Evolutionary conservation across 306 rosid species (phyloP), one percentile per base, ranked within the genome.

Genomic region (Trichosanthes truncata): DNA sequence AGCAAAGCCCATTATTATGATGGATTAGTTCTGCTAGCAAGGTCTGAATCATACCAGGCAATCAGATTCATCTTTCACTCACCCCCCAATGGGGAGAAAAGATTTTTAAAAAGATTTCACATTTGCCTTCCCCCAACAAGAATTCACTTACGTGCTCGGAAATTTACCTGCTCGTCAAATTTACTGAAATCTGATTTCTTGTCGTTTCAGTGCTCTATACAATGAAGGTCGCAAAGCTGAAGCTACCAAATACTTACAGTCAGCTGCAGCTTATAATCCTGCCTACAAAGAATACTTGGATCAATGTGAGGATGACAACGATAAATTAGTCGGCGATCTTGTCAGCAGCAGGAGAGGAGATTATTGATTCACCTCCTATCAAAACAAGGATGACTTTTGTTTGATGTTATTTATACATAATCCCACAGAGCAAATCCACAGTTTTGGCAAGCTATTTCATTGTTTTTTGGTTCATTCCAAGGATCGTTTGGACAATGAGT

Each of bases 1-100:
- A 81, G 92, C 87, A 95, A 92, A 88, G 85, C 83, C 43, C 93
- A 92, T 88, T 95, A 95, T 85, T 91, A 89, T 78, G 91, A 91
- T 46, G 94, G 89, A 72, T 87, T 95, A 85, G 60, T 95, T 68
- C 74, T 91, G 76, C 86, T 92, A 63, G 89, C 98, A 40, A 95
- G 98, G 98, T 89, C 80, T n/a, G 41, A 14, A 53, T 38, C 67
- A 18, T 74, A 76, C 55, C 12, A 71, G 55, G 23, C 65, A 15
- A 43, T 43, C 29, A 45, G 7, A 68, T 35, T 67, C 8, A 20
- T 40, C 17, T 68, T 68, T 68, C 75, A 68, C 20, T n/a, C 11
- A 4, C 75, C 14, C 13, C 31, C 52, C 20, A 35, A 35, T 36
- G 46, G 46, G 45, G 72, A 18, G 14, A 63, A 63, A 31, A 13